These are phyloP conservation scores for Geum urbanum DNA, from an alignment of 306 rosid species.

Conservation along the genomic window DNA sequence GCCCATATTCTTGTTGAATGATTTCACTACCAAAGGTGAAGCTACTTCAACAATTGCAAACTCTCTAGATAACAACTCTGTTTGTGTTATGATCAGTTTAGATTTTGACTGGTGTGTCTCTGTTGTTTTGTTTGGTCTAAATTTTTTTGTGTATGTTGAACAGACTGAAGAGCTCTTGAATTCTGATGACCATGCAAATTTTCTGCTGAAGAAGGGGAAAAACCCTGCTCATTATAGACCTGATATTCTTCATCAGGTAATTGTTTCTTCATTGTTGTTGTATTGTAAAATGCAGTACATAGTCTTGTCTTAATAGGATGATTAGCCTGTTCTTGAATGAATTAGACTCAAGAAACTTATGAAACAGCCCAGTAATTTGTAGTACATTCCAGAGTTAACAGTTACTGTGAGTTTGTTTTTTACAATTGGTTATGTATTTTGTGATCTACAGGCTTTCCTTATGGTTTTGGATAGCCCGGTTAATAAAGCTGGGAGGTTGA, in stretches of 20 bases:
- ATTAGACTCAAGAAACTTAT: background rate
- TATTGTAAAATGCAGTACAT: too few species aligned
- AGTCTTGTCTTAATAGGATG: too few species aligned
- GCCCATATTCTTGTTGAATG: too few species aligned
- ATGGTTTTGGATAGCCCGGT: slow-evolving; percentile 75
- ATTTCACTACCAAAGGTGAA: too few species aligned
- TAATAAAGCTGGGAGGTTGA: slow-evolving; percentile 79
- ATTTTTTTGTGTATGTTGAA: background rate
- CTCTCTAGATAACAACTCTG: too few species aligned
- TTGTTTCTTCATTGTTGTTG: too few species aligned
- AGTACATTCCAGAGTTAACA: background rate
- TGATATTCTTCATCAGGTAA: slow-evolving; percentile 80
- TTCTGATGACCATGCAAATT: slow-evolving; percentile 74
- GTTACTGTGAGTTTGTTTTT: background rate
- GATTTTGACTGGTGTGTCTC: background rate
- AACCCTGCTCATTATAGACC: slow-evolving; percentile 81
- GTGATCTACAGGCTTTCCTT: slow-evolving; percentile 60
- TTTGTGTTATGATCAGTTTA: background rate
- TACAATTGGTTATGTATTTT: background rate
- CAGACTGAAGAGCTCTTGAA: slow-evolving; percentile 73
- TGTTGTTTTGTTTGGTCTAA: background rate
- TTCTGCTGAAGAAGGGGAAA: slow-evolving; percentile 53
- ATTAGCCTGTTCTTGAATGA: background rate
- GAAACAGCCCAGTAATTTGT: background rate
- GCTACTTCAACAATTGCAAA: too few species aligned